Evolutionary conservation across 192 early-diverging fungal genomes (phyloP), one percentile per base, ranked within the genome.

Genomic region (Funneliformis geosporum): DNA sequence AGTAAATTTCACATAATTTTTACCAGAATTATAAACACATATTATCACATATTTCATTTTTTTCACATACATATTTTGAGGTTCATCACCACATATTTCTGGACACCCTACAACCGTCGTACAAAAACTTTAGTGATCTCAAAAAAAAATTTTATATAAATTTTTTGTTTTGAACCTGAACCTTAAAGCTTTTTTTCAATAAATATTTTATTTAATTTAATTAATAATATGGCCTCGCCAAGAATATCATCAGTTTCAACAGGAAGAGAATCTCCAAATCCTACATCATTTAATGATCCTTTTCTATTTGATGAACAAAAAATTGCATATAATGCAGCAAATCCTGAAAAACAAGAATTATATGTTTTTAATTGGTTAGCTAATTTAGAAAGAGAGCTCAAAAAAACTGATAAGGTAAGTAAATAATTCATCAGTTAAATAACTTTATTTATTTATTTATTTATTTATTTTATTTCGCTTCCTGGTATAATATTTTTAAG

Each of bases 321-420:
- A 47, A 83, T 91, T 38, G 66, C 74, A 10, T 66, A 78, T 8
- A 28, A 75, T 27, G 79, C 88, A 9, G 81, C 75, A 18, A 82
- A 86, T 38, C 74, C 86, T 0, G 89, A 87, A 68, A 93, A 94
- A 78, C 89, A 92, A 72, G 97, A 99, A 82, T 86, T 96, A 67
- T 91, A 89, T 79, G 80, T 98, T 1, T 94, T 97, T 80, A 95
- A 95, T 82, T 99, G 96, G 96, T 89, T 99, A 11, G 90, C 94
- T 1, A 84, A 83, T 61, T 88, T 97, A 6, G 95, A 97, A 86
- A 87, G 89, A 43, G 90, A 94, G 62, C 78, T 95, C 12, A 89
- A 92, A 71, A 84, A 75, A 9, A 79, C 83, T 40, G 75, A 83
- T 59, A 81, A 85, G 76, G 89, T 90, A 85, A 64, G 85, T 67